phyloP scores from a whole-genome alignment of 2,329 filamentous ascomycete species.

The Setomelanomma holmii region DNA sequence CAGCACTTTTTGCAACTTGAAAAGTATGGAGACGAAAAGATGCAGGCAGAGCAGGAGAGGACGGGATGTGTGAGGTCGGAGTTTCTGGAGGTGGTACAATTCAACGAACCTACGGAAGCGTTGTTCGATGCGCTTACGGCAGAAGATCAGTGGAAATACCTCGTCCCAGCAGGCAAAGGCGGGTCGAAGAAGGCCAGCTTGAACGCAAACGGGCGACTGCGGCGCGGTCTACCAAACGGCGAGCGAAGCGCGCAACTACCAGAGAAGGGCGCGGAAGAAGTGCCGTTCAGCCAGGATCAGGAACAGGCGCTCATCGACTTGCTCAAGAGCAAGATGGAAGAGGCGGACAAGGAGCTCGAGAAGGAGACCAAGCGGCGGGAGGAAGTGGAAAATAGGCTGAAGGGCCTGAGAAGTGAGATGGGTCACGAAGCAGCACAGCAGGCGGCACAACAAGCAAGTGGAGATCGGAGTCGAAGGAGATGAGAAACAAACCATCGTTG shows the following conservation, averaged over 20 bases:
- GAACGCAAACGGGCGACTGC: conserved; percentile 42
- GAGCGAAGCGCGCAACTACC: conserved; percentile 46
- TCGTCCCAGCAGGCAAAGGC: conserved; percentile 50
- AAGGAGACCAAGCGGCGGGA: conserved; percentile 41
- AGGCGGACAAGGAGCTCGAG: conserved; percentile 42
- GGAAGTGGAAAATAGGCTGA: conserved; percentile 40
- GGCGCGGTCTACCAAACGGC: conserved; percentile 44
- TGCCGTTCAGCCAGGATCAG: conserved; percentile 46
- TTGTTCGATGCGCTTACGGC: conserved; percentile 88
- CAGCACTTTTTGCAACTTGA: conserved; percentile 93
- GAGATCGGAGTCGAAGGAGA: conserved; percentile 44
- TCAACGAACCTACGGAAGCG: conserved; percentile 94
- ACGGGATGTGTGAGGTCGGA: conserved; percentile 74
- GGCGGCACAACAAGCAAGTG: conserved; percentile 47
- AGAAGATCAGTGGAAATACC: conserved; percentile 66
- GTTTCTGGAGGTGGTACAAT: conserved; percentile 91
- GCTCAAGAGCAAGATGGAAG: conserved; percentile 39
- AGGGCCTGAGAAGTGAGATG: conserved; percentile 38
- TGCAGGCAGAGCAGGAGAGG: conserved; percentile 64
- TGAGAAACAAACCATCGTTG: too few relatives aligned
- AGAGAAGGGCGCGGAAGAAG: conserved; percentile 41
- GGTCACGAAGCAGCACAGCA: conserved; percentile 47
- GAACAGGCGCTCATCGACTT: conserved; percentile 41
- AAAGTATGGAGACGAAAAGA: conserved; percentile 77
- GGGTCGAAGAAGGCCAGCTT: conserved; percentile 48